phyloP scores from a whole-genome alignment of 805 yeast species.

The Wickerhamiella brachini region DNA sequence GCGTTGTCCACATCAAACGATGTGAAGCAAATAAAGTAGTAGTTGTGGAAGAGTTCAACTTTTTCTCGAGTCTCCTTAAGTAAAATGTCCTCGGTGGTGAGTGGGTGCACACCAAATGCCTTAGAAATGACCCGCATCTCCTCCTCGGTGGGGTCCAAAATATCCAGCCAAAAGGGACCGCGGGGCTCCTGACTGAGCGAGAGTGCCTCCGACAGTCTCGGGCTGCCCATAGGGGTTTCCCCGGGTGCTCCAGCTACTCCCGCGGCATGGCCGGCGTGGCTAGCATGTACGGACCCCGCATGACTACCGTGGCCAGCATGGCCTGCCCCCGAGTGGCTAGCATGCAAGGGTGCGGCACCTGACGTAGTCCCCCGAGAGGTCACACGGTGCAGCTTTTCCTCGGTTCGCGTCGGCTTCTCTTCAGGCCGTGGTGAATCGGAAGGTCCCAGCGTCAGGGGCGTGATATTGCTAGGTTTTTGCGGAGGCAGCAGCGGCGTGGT shows the following conservation, averaged over 20 bases:
- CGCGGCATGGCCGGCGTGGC: too few relatives aligned
- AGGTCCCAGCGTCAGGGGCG: background rate
- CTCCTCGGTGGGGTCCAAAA: constrained; percentile 85
- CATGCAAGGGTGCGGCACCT: too few relatives aligned
- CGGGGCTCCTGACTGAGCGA: constrained; percentile 13
- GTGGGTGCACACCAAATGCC: constrained; percentile 89
- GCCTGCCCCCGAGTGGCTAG: too few relatives aligned
- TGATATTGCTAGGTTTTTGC: background rate
- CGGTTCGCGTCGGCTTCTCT: background rate
- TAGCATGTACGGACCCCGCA: too few relatives aligned
- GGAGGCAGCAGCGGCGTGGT: background rate
- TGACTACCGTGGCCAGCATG: too few relatives aligned
- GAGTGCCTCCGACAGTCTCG: constrained; percentile 16
- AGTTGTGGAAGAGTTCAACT: constrained; percentile 81
- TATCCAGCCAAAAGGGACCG: constrained; percentile 86
- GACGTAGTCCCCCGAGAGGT: background rate
- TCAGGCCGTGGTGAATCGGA: background rate
- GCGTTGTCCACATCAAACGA: constrained; percentile 50
- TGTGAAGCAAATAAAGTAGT: constrained; percentile 83
- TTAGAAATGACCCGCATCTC: constrained; percentile 87
- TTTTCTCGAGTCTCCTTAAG: constrained; percentile 91
- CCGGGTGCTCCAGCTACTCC: too few relatives aligned
- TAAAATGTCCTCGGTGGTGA: constrained; percentile 90
- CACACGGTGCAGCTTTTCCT: background rate
- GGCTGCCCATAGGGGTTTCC: background rate